phyloP scores from a whole-genome alignment of 306 rosid species.

The Pterocarpus santalinus region DNA sequence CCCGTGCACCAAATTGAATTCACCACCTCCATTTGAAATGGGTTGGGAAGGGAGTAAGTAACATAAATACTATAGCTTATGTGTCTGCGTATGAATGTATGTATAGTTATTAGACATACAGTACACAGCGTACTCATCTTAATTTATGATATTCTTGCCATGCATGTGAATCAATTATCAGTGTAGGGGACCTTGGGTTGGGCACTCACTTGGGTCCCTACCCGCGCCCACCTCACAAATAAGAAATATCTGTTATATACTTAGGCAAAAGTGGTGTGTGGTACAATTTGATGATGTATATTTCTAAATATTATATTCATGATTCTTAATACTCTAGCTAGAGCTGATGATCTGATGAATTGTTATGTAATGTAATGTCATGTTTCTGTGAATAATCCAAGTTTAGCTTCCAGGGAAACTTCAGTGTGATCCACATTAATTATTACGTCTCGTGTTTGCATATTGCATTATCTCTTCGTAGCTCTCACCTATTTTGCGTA shows the following conservation, averaged over 20 bases:
- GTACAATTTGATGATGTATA: neutral
- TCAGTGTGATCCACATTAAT: neutral
- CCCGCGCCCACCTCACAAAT: slow-evolving; percentile 39
- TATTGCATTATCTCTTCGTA: slow-evolving; percentile 38
- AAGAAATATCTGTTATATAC: neutral
- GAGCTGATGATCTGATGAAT: neutral
- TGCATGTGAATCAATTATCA: slow-evolving; percentile 77
- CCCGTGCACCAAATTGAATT: slow-evolving; percentile 79
- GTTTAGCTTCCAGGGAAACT: slow-evolving; percentile 25
- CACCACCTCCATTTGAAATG: slow-evolving; percentile 54
- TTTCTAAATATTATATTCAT: no score
- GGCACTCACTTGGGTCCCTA: slow-evolving; percentile 15
- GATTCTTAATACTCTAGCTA: no score
- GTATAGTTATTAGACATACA: slow-evolving; percentile 12
- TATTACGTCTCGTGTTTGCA: slow-evolving; percentile 6
- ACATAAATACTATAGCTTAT: slow-evolving; percentile 16
- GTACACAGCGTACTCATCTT: slow-evolving; percentile 29
- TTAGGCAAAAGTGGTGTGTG: neutral
- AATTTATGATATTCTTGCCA: slow-evolving; percentile 63
- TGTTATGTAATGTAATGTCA: neutral
- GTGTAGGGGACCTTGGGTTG: slow-evolving; percentile 51
- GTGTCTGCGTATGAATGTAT: slow-evolving; percentile 40
- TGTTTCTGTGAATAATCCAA: neutral
- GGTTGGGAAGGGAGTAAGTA: neutral
- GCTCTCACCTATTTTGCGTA: slow-evolving; percentile 40